phyloP scores from a whole-genome alignment of 768 basidiomycete species.

The Suillus lakei region DNA sequence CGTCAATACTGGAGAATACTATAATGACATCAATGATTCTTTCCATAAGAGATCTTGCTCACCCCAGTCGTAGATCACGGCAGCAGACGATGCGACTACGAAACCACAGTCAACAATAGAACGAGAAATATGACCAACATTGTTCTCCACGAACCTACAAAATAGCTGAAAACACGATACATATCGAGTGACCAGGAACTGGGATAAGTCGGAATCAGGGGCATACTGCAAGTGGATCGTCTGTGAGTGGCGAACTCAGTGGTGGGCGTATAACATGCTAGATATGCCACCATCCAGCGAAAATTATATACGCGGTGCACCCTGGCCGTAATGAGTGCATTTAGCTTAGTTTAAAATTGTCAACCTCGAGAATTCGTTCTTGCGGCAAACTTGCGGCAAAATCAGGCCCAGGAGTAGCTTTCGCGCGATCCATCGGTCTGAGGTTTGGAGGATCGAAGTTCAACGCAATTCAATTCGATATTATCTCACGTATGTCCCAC shows the following conservation, averaged over 20 bases:
- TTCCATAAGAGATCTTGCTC: not conserved
- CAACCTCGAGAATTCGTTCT: too few relatives aligned
- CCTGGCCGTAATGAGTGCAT: too few relatives aligned
- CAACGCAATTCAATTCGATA: too few relatives aligned
- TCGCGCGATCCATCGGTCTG: too few relatives aligned
- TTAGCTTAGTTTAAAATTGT: too few relatives aligned
- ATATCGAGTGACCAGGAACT: not conserved
- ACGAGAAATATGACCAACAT: not conserved
- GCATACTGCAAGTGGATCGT: not conserved
- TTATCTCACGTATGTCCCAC: too few relatives aligned
- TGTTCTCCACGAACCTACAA: not conserved
- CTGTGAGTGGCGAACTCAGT: not conserved
- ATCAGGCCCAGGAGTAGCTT: too few relatives aligned
- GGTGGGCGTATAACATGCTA: not conserved
- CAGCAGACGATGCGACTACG: not conserved
- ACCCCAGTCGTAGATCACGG: not conserved
- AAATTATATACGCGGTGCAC: too few relatives aligned
- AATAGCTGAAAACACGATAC: not conserved
- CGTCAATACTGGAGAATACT: not conserved
- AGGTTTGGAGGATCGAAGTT: too few relatives aligned
- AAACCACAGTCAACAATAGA: not conserved
- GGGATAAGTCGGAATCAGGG: not conserved
- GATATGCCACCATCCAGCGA: not conserved
- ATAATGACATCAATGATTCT: not conserved
- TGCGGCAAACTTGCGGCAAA: too few relatives aligned